Evolutionary conservation across 2,329 filamentous ascomycete genomes (phyloP), one percentile per base, ranked within the genome.

Genomic region (Fusarium sp.): DNA sequence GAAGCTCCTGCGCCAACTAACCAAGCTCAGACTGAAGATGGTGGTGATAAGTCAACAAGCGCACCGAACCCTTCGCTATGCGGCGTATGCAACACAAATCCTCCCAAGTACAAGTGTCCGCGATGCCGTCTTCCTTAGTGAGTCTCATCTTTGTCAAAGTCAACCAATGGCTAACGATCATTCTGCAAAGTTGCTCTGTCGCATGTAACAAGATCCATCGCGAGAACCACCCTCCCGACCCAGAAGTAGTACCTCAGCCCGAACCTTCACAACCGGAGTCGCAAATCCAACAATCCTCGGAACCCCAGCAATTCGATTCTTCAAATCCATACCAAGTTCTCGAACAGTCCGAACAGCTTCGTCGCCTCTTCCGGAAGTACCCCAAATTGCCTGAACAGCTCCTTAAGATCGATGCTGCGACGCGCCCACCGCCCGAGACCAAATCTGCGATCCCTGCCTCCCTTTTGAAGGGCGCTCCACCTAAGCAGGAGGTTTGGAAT

Each of bases 41-140:
- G 50, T 30, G 52, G 50, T 30, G 52, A 43, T 32, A 47, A 59
- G 43, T 24, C 49, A 40, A 54, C 59, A 27, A 40, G 52, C 32
- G 46, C 62, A 34, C 54, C 63, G 25, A 64, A 68, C 14, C 51
- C 71, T 44, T 71, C 73, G 20, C 67, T 77, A 4, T 91, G 89
- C 71, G 83, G 84, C 8, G 81, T 89, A 32, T 91, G 89, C 76
- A 76, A 84, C 29, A 74, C 77, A 34, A 82, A 82, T 7, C 80
- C 84, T 22, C 83, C 82, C 30, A 90, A 89, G 77, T 91, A 91
- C 78, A 91, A 89, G 73, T 91, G 89, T 68, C 82, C 87, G n/a
- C 83, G 83, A 29, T 91, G 89, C 76, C 79, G 83, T 50, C 73
- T 87, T 24, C 85, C 85, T 66, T 90, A 89, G 89, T 91, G 81